Conservation (phyloP, 257 asterid genomes). For the Nicotiana tomentosiformis region DNA sequence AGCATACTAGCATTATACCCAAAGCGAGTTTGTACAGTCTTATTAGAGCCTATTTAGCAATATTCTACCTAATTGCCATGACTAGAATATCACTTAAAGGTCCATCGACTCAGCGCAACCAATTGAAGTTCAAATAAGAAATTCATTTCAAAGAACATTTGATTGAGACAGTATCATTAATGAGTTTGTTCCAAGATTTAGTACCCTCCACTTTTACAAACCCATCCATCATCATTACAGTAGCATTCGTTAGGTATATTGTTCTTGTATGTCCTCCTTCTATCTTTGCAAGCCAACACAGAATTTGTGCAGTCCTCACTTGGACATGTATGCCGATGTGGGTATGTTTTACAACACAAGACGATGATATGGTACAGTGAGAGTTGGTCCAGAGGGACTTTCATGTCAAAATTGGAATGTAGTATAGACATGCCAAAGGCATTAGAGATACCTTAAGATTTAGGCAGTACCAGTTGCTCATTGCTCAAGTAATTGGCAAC, state of each 20-base stretch:
- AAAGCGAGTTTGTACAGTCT: background rate
- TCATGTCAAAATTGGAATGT: background rate
- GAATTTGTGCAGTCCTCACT: background rate
- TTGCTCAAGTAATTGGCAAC: constrained; percentile 47
- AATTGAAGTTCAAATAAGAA: background rate
- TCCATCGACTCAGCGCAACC: background rate
- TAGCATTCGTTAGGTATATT: too few species aligned
- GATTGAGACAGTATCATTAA: background rate
- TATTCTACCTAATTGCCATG: background rate
- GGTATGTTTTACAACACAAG: background rate
- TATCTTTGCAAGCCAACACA: too few species aligned
- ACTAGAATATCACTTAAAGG: background rate
- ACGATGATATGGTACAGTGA: background rate
- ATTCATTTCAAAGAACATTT: background rate
- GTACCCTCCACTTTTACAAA: background rate
- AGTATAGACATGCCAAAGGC: background rate
- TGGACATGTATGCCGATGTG: background rate
- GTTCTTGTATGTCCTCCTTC: too few species aligned
- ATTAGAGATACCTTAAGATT: background rate
- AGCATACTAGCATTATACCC: too few species aligned
- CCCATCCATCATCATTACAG: background rate
- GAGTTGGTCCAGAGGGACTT: background rate
- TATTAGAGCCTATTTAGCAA: background rate
- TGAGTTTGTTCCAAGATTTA: background rate
- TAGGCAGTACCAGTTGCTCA: background rate